Conservation (phyloP, 2,329 filamentous ascomycete genomes). For the Lithohypha guttulata region DNA sequence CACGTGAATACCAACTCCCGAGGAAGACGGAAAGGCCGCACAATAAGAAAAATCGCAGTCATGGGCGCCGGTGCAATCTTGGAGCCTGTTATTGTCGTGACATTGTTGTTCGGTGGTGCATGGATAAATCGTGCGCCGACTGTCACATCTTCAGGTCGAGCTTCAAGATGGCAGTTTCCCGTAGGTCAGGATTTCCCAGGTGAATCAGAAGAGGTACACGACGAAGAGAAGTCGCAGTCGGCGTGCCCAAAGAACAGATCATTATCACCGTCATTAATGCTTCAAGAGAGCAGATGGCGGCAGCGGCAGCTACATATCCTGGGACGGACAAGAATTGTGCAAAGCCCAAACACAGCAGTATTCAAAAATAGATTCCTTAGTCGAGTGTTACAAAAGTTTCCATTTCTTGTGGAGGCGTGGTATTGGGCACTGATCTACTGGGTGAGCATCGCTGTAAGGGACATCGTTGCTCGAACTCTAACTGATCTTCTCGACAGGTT, state of each 20-base stretch:
- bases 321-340: slow-evolving; percentile 38
- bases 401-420: slow-evolving; percentile 65
- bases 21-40: no score
- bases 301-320: slow-evolving; percentile 39
- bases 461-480: no score
- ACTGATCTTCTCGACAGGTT: slow-evolving; percentile 37
- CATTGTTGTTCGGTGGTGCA: slow-evolving; percentile 50
- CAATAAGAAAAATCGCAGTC: not conserved
- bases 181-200: not conserved
- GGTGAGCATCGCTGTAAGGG: no score
- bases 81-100: slow-evolving; percentile 52
- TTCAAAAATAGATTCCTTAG: slow-evolving; percentile 53
- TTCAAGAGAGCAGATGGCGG: slow-evolving; percentile 40
- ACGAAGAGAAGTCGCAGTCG: slow-evolving; percentile 11
- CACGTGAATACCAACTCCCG: no score
- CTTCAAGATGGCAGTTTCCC: slow-evolving; percentile 15
- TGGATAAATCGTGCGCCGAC: slow-evolving; percentile 47
- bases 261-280: slow-evolving; percentile 33
- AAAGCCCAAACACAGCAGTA: slow-evolving; percentile 50
- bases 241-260: slow-evolving; percentile 19
- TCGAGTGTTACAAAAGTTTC: slow-evolving; percentile 54
- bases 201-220: slow-evolving; percentile 10
- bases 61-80: slow-evolving; percentile 49
- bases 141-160: slow-evolving; percentile 23
- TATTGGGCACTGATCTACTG: slow-evolving; percentile 70